A percentile compares a stretch with the other conserved stretches of the same genome.
phyloP scores from a whole-genome alignment of 129 eudicot genomes.

The Flaveria trinervia region DNA sequence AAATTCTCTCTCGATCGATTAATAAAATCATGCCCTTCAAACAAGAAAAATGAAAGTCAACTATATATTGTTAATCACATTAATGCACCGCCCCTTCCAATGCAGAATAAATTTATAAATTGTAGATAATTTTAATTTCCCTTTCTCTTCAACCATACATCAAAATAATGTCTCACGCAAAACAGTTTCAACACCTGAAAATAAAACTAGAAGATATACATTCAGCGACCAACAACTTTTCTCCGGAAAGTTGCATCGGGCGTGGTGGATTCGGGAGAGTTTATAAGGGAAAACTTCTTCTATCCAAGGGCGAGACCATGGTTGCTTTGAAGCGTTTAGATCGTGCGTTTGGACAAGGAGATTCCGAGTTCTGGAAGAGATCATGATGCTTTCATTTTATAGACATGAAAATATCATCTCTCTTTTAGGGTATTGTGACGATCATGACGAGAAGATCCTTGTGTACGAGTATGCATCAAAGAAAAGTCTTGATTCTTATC shows the following conservation, averaged over 20 bases:
- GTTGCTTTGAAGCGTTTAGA: neutral
- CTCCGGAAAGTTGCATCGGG: neutral
- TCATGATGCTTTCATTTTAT: neutral
- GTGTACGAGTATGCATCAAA: neutral
- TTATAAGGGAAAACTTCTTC: neutral
- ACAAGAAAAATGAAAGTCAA: too few species aligned
- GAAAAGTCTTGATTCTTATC: neutral
- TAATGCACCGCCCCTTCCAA: too few species aligned
- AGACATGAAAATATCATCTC: neutral
- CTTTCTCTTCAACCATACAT: too few species aligned
- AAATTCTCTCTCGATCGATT: too few species aligned
- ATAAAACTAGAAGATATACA: neutral
- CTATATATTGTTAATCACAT: too few species aligned
- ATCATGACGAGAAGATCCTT: neutral
- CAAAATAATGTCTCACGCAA: too few species aligned
- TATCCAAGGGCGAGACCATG: neutral
- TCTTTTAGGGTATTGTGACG: conserved; percentile 2
- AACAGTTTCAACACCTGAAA: conserved; percentile 1
- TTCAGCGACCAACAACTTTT: neutral
- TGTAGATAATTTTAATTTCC: too few species aligned
- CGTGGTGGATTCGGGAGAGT: neutral
- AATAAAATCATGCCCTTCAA: too few species aligned
- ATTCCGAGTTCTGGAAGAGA: neutral
- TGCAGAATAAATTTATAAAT: too few species aligned
- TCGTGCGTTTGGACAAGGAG: neutral